Base-by-base conservation (phyloP, 495 filamentous ascomycete species). In the Penicillium atrosanguineum region DNA sequence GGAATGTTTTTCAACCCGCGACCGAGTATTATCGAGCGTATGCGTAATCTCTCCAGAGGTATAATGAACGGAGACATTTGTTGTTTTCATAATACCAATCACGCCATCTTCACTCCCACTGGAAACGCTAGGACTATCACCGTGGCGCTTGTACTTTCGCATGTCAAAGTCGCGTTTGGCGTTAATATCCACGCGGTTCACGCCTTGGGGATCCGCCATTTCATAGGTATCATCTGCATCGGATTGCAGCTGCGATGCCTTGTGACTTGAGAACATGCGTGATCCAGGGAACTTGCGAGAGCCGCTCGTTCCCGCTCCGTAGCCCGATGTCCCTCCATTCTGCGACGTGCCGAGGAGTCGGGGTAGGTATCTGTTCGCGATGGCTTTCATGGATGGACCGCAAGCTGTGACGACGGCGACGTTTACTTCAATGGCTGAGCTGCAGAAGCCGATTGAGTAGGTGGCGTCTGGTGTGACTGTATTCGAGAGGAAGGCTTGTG, bases 351-450 rank as follows among this genome's bases (percentile, higher is more conserved):
- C 62, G 1, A 65, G 56, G 0, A 65, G 48, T 25, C 38, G 49
- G 15, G 62, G 62, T 2, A 62, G 48, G 48, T 53, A 63, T 42
- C 50, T 46, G 19, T 20, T 55, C 36, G 53, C 34, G 39, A 65
- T 65, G 23, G 56, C 56, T 54, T 67, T 67, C 50, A 69, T 43
- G 0, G 68, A 61, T 6, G 68, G 65, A 0, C n/a, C 65, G 31
- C 62, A 82, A 11, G 78, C 79, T 11, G 78, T 77, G 23, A 83
- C 72, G 44, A 82, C 66, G 4, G 79, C 81, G 7, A 83, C 64
- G 62, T 83, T 81, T 5, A 74, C 75, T 62, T 83, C 81, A 20
- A 83, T 69, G 38, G 69, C 79, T 0, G 77, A 81, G 23, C 70
- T 77, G 40, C 72, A 68, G 59, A 80, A 80, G 9, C 77, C 74